Evolutionary conservation across 2,329 filamentous ascomycete genomes (phyloP), one percentile per base, ranked within the genome.

Genomic region (Stachybotrys chlorohalonatus): DNA sequence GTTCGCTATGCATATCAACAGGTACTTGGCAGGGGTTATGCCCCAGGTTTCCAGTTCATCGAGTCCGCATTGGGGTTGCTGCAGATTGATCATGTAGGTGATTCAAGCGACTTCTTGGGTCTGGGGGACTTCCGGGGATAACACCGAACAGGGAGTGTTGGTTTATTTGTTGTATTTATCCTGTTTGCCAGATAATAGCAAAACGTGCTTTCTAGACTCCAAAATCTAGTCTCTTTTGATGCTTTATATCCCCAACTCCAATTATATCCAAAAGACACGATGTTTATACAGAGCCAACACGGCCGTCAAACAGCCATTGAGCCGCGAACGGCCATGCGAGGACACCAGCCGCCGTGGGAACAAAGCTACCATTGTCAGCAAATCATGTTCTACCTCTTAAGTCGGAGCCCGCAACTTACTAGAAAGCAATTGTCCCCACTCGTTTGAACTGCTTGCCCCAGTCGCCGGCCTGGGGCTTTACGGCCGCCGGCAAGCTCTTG

Each of bases 281-380:
- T 42, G 13, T 9, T 42, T 42, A 42, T 42, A 42, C 5, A 42
- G 9, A 9, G 36, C 36, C 36, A 13, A 72, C 53, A 55, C 63
- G 65, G 30, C 70, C 70, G 45, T 72, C 68, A 24, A 68, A 61
- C 49, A 60, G 53, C 31, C 59, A 53, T 56, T 64, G 57, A 56
- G 63, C 65, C 24, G 63, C 57, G 6, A 63, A 53, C 16, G 70
- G 70, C 70, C 70, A 73, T 53, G 67, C 66, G 16, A 73, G 64
- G 24, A 72, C 54, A 48, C 68, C 49, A 47, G 57, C 59, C 52
- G 71, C 64, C 46, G 65, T 64, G 50, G 69, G 69, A 54, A 67
- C 62, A 63, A 70, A 73, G 36, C 70, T 73, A 52, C 17, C 50
- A 9, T 3, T 53, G 6, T 66, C 57, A 61, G 57, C 47, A 47